A percentile compares a stretch with the other conserved stretches of the same genome.
Evolutionary conservation across 495 filamentous ascomycete genomes (phyloP).

Genomic region (Daldinia concentrica): DNA sequence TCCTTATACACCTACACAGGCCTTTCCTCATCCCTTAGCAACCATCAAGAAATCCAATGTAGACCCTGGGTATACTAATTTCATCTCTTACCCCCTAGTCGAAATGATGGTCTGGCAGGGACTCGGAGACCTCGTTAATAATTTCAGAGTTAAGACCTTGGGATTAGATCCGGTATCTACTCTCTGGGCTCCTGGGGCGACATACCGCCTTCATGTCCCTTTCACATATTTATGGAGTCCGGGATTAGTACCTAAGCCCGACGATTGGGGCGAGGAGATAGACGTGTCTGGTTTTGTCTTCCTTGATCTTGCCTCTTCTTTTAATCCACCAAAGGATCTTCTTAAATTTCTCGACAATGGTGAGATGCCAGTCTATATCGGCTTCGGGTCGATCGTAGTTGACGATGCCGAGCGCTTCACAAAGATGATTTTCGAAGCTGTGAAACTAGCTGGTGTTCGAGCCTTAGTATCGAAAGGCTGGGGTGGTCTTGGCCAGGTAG

Average conservation of each 20-base stretch:
- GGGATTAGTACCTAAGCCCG: conserved; percentile 69
- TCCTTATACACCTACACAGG: conserved; percentile 69
- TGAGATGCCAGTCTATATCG: conserved; percentile 69
- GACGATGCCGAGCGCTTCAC: conserved; percentile 72
- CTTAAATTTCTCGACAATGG: conserved; percentile 65
- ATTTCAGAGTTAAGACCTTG: conserved; percentile 67
- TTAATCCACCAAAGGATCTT: conserved; percentile 64
- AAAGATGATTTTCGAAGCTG: conserved; percentile 68
- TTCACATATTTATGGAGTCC: conserved; percentile 75
- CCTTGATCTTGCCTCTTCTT: conserved; percentile 68
- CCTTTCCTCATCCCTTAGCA: conserved; percentile 76
- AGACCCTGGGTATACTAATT: conserved; percentile 68
- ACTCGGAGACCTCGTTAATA: conserved; percentile 71
- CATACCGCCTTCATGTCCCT: conserved; percentile 68
- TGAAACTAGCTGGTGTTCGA: conserved; percentile 65
- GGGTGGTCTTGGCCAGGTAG: conserved; percentile 68
- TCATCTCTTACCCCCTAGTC: conserved; percentile 76
- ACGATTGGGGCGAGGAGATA: conserved; percentile 70
- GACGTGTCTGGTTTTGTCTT: conserved; percentile 73
- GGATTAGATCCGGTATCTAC: conserved; percentile 69
- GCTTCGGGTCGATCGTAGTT: conserved; percentile 75
- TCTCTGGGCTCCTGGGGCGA: conserved; percentile 71
- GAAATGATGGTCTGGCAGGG: conserved; percentile 75
- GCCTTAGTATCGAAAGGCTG: conserved; percentile 73
- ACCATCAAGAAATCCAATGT: conserved; percentile 70